Percentiles rank a stretch among this genome's conserved stretches.
phyloP scores from a whole-genome alignment of 345 rosid species.

The Trapa bicornis region DNA sequence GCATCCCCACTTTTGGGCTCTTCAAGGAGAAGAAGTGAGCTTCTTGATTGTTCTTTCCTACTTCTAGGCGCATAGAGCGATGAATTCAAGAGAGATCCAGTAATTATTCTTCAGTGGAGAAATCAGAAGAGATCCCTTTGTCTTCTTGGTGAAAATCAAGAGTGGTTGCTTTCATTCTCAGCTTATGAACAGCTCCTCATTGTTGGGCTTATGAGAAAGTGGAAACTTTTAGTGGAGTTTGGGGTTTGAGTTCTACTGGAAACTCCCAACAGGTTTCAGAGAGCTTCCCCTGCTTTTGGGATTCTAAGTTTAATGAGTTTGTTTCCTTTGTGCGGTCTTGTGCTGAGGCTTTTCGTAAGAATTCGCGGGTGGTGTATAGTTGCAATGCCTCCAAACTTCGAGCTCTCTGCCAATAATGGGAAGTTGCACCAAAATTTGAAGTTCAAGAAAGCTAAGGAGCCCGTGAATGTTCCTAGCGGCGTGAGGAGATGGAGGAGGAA shows the following conservation, averaged over 20 bases:
- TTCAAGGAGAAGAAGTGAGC: slow-evolving; percentile 9
- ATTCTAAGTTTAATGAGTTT: slow-evolving; percentile 28
- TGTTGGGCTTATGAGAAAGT: not conserved
- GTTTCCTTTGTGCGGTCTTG: slow-evolving; percentile 27
- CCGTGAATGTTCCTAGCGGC: slow-evolving; percentile 19
- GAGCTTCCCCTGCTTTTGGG: slow-evolving; percentile 1
- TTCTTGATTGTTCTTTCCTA: slow-evolving; percentile 14
- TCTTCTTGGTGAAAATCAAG: not conserved
- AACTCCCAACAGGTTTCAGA: not conserved
- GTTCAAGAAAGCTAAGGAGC: slow-evolving; percentile 34
- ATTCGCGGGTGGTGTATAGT: slow-evolving; percentile 21
- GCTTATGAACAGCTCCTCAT: not conserved
- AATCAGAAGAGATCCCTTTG: not conserved
- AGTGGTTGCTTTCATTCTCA: not conserved
- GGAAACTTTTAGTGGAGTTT: slow-evolving; percentile 5
- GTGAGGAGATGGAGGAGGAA: slow-evolving; percentile 30
- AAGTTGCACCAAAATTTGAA: slow-evolving; percentile 22
- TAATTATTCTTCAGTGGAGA: slow-evolving; percentile 2
- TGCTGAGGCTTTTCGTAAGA: slow-evolving; percentile 19
- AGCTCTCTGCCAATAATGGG: slow-evolving; percentile 32
- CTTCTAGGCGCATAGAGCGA: slow-evolving; percentile 10
- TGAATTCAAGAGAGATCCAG: slow-evolving; percentile 6
- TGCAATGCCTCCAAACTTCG: slow-evolving; percentile 43
- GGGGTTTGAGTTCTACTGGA: slow-evolving; percentile 14
- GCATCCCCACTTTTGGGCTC: slow-evolving; percentile 11